Evolutionary conservation across 345 rosid genomes (phyloP), one percentile per base, ranked within the genome.

Genomic region (Turritis glabra): DNA sequence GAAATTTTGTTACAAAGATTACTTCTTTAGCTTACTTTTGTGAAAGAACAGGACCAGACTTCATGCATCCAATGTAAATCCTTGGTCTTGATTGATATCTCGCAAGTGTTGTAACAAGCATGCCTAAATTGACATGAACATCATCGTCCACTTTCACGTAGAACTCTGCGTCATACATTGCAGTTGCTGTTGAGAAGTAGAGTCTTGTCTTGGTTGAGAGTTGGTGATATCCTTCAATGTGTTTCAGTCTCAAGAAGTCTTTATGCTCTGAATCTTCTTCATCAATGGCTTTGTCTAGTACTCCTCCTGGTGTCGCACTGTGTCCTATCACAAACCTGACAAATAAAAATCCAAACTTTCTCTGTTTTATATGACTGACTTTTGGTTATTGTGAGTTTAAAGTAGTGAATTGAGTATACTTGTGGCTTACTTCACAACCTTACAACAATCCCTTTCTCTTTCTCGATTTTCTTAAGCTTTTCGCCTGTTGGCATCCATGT

Each of bases 51-150:
- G 98, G 97, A 2, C 98, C 97, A 1, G 98, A 91, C 69, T 91
- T 94, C 98, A 94, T 94, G 86, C 98, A 94, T 1, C 98, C 98
- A n/a, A 94, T 91, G 71, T 91, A 94, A 17, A 87, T 74, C 77
- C 92, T 77, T 0, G 95, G 90, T 71, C 85, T 94, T 44, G 84
- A 73, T 52, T 89, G 82, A 77, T 91, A 43, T 43, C 67, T 81
- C 1, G 90, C 87, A 10, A 94, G 82, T 2, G 90, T 80, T 19
- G 69, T 84, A 17, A 29, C 83, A 8, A 94, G 75, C 85, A 66
- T 81, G 1, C 97, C 98, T 55, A 88, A 32, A 66, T 94, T 94
- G 40, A 94, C 77, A 79, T 94, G 98, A 54, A 94, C 85, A 71
- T 94, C 96, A 27, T 91, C 98, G 26, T 94, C 98, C 2, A 91